Conservation (phyloP, 176 grass and related monocot genomes). For the Carex scoparia region DNA sequence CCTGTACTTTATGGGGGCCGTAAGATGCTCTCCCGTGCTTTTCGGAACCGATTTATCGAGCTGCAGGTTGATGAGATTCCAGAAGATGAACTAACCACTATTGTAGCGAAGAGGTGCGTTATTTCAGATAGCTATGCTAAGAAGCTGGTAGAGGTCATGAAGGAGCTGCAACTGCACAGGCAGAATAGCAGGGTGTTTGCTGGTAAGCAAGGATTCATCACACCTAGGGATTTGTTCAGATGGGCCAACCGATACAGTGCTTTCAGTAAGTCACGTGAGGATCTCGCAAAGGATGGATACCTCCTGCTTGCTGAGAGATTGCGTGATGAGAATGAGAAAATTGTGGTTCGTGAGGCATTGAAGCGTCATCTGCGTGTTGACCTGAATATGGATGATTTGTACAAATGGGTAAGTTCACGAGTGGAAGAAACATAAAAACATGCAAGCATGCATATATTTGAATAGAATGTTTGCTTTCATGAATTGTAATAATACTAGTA, state of each 20-base stretch:
- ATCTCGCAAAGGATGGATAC: conserved; percentile 93
- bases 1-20: conserved; percentile 82
- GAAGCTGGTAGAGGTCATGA: conserved; percentile 95
- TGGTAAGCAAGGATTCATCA: conserved; percentile 98
- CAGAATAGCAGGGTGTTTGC: conserved; percentile 93
- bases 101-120: conserved; percentile 56
- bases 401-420: conserved; percentile 42
- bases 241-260: conserved; percentile 73
- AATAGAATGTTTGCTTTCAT: background rate
- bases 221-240: conserved; percentile 83
- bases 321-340: conserved; percentile 81
- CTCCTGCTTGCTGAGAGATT: conserved; percentile 93
- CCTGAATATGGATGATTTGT: conserved; percentile 55
- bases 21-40: conserved; percentile 90
- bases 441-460: background rate
- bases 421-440: background rate
- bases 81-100: conserved; percentile 60
- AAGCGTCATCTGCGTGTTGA: conserved; percentile 51
- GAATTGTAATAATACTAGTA: background rate
- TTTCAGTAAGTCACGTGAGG: conserved; percentile 77
- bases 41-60: conserved; percentile 93
- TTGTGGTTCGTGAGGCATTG: conserved; percentile 63
- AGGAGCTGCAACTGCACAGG: conserved; percentile 68
- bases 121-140: conserved; percentile 64
- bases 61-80: conserved; percentile 98